phyloP scores from a whole-genome alignment of 768 basidiomycete species.

The Guyanaporus albipodus region DNA sequence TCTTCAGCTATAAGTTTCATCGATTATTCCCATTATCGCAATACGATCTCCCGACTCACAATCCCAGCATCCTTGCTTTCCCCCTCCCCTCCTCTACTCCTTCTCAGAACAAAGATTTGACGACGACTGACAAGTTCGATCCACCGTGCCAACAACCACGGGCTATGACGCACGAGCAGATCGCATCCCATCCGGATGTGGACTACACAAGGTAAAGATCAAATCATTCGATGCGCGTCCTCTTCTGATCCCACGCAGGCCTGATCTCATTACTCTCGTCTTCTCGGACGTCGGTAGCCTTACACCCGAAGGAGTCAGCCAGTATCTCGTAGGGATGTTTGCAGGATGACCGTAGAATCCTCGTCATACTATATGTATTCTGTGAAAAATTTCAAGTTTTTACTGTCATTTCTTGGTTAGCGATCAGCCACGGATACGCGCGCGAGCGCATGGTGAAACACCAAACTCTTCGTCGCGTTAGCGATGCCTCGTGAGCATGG shows the following conservation, averaged over 20 bases:
- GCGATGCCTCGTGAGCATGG: constrained; percentile 11
- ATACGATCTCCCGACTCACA: constrained; percentile 82
- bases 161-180: constrained; percentile 75
- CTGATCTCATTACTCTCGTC: constrained; percentile 90
- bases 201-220: constrained; percentile 82
- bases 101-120: constrained; percentile 1
- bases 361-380: constrained; percentile 6
- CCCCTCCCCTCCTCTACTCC: constrained; percentile 35
- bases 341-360: constrained; percentile 46
- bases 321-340: constrained; percentile 94
- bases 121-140: constrained; percentile 3
- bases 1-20: constrained; percentile 89
- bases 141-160: constrained; percentile 8
- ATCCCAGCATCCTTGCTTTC: constrained; percentile 71
- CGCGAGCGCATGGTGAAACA: constrained; percentile 11
- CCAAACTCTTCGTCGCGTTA: constrained; percentile 5
- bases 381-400: constrained; percentile 31
- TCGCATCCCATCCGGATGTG: constrained; percentile 79
- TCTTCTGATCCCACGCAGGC: constrained; percentile 44
- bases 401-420: constrained; percentile 33
- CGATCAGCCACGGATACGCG: constrained; percentile 20
- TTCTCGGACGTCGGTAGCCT: constrained; percentile 93
- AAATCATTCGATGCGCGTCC: constrained; percentile 8
- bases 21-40: constrained; percentile 92
- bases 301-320: constrained; percentile 90